phyloP scores from a whole-genome alignment of 345 rosid genomes.

The Cardamine occulta region DNA sequence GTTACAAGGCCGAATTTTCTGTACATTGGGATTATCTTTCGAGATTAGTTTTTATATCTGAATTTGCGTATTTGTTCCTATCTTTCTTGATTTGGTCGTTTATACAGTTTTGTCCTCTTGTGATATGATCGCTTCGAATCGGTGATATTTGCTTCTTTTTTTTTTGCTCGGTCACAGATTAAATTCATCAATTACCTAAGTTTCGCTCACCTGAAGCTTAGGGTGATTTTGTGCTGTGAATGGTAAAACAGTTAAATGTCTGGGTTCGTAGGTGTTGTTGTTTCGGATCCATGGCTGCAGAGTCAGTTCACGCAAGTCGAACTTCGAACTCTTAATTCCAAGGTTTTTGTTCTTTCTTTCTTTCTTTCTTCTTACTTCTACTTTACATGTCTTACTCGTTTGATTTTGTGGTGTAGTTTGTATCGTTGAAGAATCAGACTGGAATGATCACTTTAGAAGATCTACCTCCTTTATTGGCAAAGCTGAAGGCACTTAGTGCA shows the following conservation, averaged over 20 bases:
- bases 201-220: constrained; percentile 6
- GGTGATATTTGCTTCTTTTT: not conserved
- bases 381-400: not conserved
- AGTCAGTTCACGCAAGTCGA: constrained; percentile 90
- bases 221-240: constrained; percentile 18
- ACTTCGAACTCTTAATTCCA: constrained; percentile 80
- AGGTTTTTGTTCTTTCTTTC: constrained; percentile 46
- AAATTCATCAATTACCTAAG: not conserved
- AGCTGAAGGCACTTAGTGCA: constrained; percentile 62
- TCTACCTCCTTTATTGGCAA: constrained; percentile 66
- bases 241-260: constrained; percentile 59
- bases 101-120: constrained; percentile 35
- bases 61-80: constrained; percentile 26
- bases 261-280: constrained; percentile 64
- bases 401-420: constrained; percentile 51
- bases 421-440: constrained; percentile 58
- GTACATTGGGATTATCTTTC: constrained; percentile 2
- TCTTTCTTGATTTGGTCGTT: constrained; percentile 32
- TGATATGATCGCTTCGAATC: constrained; percentile 2
- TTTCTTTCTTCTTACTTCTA: not conserved
- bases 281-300: constrained; percentile 85
- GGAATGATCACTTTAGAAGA: constrained; percentile 60
- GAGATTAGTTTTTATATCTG: constrained; percentile 1
- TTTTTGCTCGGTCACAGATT: constrained; percentile 29
- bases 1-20: not conserved